Percentiles rank a stretch among this genome's conserved stretches.
Conservation (phyloP, 352 stramenopile genomes). For the Phytophthora citrophthora region DNA sequence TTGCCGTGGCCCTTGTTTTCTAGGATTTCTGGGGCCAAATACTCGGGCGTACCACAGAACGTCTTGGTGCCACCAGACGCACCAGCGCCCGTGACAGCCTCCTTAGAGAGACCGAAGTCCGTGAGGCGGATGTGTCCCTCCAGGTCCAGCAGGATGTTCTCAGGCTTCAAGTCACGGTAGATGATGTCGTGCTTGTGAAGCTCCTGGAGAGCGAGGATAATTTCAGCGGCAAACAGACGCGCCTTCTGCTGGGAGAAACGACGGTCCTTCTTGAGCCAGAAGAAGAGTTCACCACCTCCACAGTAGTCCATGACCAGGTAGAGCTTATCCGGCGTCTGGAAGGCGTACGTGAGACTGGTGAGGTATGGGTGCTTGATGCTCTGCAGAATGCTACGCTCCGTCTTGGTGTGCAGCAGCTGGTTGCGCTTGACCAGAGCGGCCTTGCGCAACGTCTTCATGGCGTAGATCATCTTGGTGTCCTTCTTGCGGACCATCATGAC, state of each 20-base stretch:
- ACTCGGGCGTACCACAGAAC: constrained; percentile 95
- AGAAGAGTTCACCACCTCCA: constrained; percentile 95
- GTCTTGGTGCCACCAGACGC: constrained; percentile 87
- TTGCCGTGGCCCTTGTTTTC: constrained; percentile 94
- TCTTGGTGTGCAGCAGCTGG: constrained; percentile 94
- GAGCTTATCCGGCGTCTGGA: constrained; percentile 93
- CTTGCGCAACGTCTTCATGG: constrained; percentile 97
- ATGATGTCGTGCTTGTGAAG: constrained; percentile 96
- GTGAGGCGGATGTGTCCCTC: constrained; percentile 95
- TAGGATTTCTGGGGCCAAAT: constrained; percentile 95
- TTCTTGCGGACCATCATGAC: constrained; percentile 96
- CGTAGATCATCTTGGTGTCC: constrained; percentile 94
- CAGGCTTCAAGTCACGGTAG: constrained; percentile 97
- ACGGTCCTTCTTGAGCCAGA: constrained; percentile 95
- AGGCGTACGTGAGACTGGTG: constrained; percentile 87
- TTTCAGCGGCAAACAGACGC: constrained; percentile 93
- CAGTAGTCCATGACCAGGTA: constrained; percentile 96
- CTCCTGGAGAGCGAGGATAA: constrained; percentile 92
- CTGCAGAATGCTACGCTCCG: constrained; percentile 93
- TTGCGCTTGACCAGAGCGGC: constrained; percentile 93
- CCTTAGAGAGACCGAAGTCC: constrained; percentile 96
- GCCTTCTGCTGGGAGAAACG: constrained; percentile 94
- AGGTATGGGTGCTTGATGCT: constrained; percentile 94
- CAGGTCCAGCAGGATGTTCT: constrained; percentile 95
- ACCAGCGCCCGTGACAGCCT: constrained; percentile 87